Evolutionary conservation across 352 stramenopile species (phyloP), one percentile per base, ranked within the genome.

Genomic region (Phytophthora multivora): DNA sequence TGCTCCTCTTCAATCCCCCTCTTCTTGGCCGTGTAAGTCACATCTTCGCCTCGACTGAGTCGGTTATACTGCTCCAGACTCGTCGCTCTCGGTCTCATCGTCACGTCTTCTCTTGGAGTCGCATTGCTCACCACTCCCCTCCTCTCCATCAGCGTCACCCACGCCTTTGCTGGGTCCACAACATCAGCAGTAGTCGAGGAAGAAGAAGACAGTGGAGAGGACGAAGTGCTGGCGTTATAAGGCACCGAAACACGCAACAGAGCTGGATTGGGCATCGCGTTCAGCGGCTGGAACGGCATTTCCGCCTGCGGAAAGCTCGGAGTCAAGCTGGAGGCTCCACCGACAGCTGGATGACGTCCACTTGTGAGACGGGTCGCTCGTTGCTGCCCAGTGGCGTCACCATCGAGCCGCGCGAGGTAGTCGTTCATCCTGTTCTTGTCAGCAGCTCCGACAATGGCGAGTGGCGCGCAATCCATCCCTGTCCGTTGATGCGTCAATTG

Each of bases 131-230:
- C 39, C 5, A 12, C 13, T 8, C n/a, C 40, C 15, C 26, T 69
- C 23, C 36, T 50, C 39, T 66, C 57, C 38, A 62, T 68, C 9
- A 62, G 9, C 36, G 33, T 23, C 58, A 68, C 15, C 63, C 63
- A 72, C 4, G 63, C 23, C 26, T 62, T 25, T 12, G 45, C 36
- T 5, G 52, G 26, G 38, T 55, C 51, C 18, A 52, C 45, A 10
- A 15, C n/a, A 5, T 60, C 51, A 3, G 51, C 51, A 53, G 41
- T n/a, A 1, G 55, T 58, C 19, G 55, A 71, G 10, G 61, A 61
- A 19, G 48, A 58, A 10, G 60, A 64, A 1, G 51, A 70, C 18
- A 47, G 30, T 10, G 62, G 42, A 13, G 62, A 70, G n/a, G 51
- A 63, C 13, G 49, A 62, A 5, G 62, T 16, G 50, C 46, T 62